Percentiles rank a stretch among this genome's conserved stretches.
phyloP scores from a whole-genome alignment of 306 rosid species.

The Quillaja saponaria region DNA sequence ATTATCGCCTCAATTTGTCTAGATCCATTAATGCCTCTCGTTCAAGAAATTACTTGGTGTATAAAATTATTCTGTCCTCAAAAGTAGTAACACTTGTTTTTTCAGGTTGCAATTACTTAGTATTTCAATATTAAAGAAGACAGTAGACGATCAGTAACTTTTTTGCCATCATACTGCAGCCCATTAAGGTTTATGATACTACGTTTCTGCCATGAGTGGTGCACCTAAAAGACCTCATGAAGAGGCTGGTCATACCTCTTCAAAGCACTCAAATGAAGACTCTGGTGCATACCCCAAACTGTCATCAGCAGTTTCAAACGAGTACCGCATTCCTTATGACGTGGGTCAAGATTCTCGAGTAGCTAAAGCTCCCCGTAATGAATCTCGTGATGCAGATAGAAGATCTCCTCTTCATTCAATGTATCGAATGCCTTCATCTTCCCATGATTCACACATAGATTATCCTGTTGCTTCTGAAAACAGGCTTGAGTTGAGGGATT shows the following conservation, averaged over 20 bases:
- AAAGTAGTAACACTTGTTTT: slow-evolving; percentile 17
- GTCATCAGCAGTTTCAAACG: slow-evolving; percentile 54
- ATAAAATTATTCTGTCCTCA: slow-evolving; percentile 20
- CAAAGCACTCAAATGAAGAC: slow-evolving; percentile 72
- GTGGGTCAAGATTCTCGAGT: slow-evolving; percentile 61
- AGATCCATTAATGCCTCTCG: slow-evolving; percentile 9
- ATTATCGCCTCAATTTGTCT: slow-evolving; percentile 4
- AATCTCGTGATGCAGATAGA: slow-evolving; percentile 74
- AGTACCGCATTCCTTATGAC: slow-evolving; percentile 64
- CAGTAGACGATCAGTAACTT: slow-evolving; percentile 4
- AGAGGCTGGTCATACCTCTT: slow-evolving; percentile 63
- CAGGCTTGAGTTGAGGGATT: slow-evolving; percentile 63
- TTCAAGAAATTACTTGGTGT: slow-evolving; percentile 7
- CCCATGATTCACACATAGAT: slow-evolving; percentile 60
- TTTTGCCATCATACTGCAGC: slow-evolving; percentile 30
- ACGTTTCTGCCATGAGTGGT: slow-evolving; percentile 59
- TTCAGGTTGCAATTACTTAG: slow-evolving; percentile 29
- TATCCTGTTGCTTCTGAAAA: slow-evolving; percentile 52
- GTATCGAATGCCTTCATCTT: slow-evolving; percentile 61
- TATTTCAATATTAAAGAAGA: slow-evolving; percentile 3
- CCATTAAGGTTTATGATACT: slow-evolving; percentile 27
- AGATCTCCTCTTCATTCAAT: slow-evolving; percentile 68
- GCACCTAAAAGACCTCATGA: slow-evolving; percentile 80
- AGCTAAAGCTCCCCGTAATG: slow-evolving; percentile 58
- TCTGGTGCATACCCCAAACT: slow-evolving; percentile 57